These are phyloP conservation scores for Bryum argenteum DNA, from an alignment of 225 moss, liverwort and hornwort genomes.

Conservation along the genomic window DNA sequence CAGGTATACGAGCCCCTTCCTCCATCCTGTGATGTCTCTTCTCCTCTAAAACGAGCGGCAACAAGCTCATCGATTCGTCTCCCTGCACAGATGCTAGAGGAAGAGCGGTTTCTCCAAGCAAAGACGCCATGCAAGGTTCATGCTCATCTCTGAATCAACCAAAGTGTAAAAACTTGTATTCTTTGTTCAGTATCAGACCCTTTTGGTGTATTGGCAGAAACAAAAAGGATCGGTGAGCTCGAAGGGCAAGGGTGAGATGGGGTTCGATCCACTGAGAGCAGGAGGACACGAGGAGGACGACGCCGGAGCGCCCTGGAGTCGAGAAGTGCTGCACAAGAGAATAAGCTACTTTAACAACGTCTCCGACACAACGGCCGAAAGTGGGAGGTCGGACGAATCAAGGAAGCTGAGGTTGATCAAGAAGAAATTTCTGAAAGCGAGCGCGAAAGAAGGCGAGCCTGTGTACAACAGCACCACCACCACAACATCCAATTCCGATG, in stretches of 20 bases:
- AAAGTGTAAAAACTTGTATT: background rate
- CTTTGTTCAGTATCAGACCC: background rate
- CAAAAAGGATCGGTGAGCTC: conserved; percentile 29
- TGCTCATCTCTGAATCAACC: background rate
- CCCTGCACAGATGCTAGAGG: conserved; percentile 44
- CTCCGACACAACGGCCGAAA: conserved; percentile 28
- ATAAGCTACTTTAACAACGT: conserved; percentile 45
- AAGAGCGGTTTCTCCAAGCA: conserved; percentile 33
- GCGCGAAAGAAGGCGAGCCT: conserved; percentile 4
- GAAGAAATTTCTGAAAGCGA: conserved; percentile 34
- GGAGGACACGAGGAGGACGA: conserved; percentile 14
- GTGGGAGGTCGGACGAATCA: conserved; percentile 39
- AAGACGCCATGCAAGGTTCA: conserved; percentile 49
- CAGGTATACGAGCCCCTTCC: conserved; percentile 27
- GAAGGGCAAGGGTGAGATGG: conserved; percentile 41
- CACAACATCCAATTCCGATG: conserved; percentile 15
- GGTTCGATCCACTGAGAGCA: conserved; percentile 8
- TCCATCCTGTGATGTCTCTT: conserved; percentile 13
- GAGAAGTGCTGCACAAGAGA: conserved; percentile 38
- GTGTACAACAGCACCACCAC: conserved; percentile 31
- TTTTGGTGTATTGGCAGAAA: conserved; percentile 30
- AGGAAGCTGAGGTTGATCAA: conserved; percentile 34
- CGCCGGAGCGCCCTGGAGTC: conserved; percentile 46
- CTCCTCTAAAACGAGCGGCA: background rate
- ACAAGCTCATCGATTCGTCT: background rate